Evolutionary conservation across 2,329 filamentous ascomycete species (phyloP).

Genomic region (Allantophomopsis cytisporea): DNA sequence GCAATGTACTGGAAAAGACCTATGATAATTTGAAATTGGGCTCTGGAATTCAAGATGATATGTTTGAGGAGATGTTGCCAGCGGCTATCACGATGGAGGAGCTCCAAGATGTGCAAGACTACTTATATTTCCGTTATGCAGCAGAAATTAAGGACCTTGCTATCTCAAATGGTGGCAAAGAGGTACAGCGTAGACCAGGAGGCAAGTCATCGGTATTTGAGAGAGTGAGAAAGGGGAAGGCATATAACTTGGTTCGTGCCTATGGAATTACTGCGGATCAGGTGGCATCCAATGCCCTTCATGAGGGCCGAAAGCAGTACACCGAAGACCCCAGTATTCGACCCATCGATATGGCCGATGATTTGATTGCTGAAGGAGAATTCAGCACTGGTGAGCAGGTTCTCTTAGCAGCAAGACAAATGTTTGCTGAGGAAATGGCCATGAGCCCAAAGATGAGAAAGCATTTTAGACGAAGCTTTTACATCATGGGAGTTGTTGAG

Average conservation of each 20-base stretch:
- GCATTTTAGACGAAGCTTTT: slow-evolving; percentile 71
- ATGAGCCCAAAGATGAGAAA: slow-evolving; percentile 83
- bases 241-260: slow-evolving; percentile 71
- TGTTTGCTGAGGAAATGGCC: slow-evolving; percentile 85
- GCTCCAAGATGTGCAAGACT: slow-evolving; percentile 91
- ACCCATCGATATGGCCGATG: slow-evolving; percentile 80
- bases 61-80: slow-evolving; percentile 72
- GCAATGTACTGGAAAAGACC: slow-evolving; percentile 69
- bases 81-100: slow-evolving; percentile 83
- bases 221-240: slow-evolving; percentile 66
- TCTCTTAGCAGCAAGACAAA: slow-evolving; percentile 65
- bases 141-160: slow-evolving; percentile 71
- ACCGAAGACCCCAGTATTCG: slow-evolving; percentile 72
- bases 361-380: slow-evolving; percentile 53
- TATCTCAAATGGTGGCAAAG: slow-evolving; percentile 45
- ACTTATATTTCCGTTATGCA: slow-evolving; percentile 87
- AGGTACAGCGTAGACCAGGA: slow-evolving; percentile 61
- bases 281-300: slow-evolving; percentile 74
- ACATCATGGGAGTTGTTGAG: slow-evolving; percentile 71
- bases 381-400: slow-evolving; percentile 67
- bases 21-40: slow-evolving; percentile 57
- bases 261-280: slow-evolving; percentile 85
- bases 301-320: slow-evolving; percentile 63
- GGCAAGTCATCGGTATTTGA: slow-evolving; percentile 72
- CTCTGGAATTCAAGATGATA: slow-evolving; percentile 51